Percentiles rank a stretch among this genome's conserved stretches.
Conservation (phyloP, 2,329 filamentous ascomycete genomes). For the Hymenoscyphus fructigenus region DNA sequence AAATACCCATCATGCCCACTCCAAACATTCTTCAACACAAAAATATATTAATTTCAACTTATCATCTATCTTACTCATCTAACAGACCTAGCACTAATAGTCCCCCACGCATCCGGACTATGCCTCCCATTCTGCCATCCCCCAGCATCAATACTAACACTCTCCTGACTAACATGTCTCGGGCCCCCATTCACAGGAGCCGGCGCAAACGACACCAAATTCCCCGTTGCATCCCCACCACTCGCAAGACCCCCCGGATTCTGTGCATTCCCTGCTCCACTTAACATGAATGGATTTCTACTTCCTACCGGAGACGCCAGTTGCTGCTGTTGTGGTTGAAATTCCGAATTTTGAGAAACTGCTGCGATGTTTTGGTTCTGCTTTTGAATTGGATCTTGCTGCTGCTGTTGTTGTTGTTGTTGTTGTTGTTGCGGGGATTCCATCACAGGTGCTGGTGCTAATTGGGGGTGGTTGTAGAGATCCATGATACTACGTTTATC, state of each 20-base stretch:
- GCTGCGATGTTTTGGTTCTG: conserved; percentile 16
- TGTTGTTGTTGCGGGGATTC: conserved; percentile 22
- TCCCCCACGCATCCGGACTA: conserved; percentile 78
- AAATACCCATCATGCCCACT: not conserved
- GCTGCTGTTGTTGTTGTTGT: conserved; percentile 20
- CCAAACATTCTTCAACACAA: too few relatives aligned
- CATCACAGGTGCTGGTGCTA: conserved; percentile 30
- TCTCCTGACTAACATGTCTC: conserved; percentile 65
- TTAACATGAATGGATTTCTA: conserved; percentile 36
- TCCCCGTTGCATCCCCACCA: conserved; percentile 27
- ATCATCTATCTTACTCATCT: conserved; percentile 25
- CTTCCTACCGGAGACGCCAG: conserved; percentile 29
- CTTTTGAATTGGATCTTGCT: conserved; percentile 23
- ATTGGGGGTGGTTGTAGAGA: conserved; percentile 57
- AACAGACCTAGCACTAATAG: conserved; percentile 46
- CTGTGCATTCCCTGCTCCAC: conserved; percentile 21
- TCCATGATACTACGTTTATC: conserved; percentile 76
- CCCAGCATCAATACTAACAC: conserved; percentile 50
- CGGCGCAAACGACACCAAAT: conserved; percentile 25
- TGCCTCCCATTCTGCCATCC: conserved; percentile 68
- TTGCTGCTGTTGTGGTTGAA: conserved; percentile 10
- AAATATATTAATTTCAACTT: not conserved
- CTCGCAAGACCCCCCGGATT: conserved; percentile 21
- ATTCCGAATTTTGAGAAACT: not conserved
- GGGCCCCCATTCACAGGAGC: conserved; percentile 27